Evolutionary conservation across 352 stramenopile species (phyloP).

Genomic region (Aphanomyces stellatus): DNA sequence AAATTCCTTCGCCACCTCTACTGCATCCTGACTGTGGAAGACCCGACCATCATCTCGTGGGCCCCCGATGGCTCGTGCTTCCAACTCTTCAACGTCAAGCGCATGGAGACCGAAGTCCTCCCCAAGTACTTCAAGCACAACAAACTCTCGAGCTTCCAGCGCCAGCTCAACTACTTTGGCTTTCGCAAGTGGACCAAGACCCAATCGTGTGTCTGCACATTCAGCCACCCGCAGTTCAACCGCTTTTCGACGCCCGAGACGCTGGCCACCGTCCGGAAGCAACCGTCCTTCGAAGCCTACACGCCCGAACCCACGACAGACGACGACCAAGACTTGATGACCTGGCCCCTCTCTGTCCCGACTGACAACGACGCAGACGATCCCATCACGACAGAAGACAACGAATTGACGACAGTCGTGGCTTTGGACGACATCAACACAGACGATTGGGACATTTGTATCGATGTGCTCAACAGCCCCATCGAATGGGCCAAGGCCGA

Average conservation of each 20-base stretch:
- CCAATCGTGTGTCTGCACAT: constrained; percentile 63
- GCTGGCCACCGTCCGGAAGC: neutral
- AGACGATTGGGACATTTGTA: neutral
- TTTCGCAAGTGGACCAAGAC: constrained; percentile 86
- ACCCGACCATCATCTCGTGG: constrained; percentile 64
- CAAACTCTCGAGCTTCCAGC: constrained; percentile 88
- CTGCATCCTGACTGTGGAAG: constrained; percentile 61
- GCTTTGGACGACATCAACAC: neutral
- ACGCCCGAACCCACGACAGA: too few relatives aligned
- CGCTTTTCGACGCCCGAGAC: neutral
- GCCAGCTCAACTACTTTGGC: constrained; percentile 91
- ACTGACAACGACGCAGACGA: neutral
- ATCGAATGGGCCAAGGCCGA: too few relatives aligned
- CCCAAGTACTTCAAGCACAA: constrained; percentile 92
- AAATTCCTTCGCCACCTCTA: constrained; percentile 77
- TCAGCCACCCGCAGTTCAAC: constrained; percentile 57
- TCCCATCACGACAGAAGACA: neutral
- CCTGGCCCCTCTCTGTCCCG: too few relatives aligned
- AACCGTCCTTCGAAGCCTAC: neutral
- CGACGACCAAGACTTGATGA: too few relatives aligned
- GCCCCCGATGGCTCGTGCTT: constrained; percentile 54
- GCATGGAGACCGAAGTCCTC: constrained; percentile 62
- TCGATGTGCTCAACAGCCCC: too few relatives aligned
- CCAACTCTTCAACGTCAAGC: constrained; percentile 52
- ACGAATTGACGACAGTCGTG: neutral